Evolutionary conservation across 2,329 filamentous ascomycete genomes (phyloP).

Genomic region (Exserohilum turcica): DNA sequence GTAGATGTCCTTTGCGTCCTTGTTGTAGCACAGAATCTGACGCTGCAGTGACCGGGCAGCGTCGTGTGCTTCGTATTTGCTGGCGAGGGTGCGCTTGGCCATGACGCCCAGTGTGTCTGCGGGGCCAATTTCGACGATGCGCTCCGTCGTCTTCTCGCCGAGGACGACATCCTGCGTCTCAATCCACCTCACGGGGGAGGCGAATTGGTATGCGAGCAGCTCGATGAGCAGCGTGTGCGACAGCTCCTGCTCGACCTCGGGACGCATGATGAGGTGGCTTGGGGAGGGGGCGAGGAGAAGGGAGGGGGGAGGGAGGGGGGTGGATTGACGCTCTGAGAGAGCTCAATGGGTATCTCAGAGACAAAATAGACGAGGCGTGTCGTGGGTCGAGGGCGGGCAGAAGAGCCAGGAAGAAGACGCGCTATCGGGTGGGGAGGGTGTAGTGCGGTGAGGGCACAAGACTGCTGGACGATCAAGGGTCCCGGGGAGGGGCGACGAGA

Average conservation of each 20-base stretch:
- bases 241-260: conserved; percentile 99
- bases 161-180: conserved; percentile 99
- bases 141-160: conserved; percentile 91
- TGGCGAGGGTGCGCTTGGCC: conserved; percentile 92
- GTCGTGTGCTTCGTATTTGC: conserved; percentile 98
- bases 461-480: conserved; percentile 11
- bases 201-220: conserved; percentile 98
- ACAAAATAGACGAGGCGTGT: conserved; percentile 28
- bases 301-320: conserved; percentile 9
- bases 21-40: conserved; percentile 99
- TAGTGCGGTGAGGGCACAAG: conserved; percentile 17
- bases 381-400: conserved; percentile 22
- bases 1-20: conserved; percentile 99
- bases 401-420: conserved; percentile 23
- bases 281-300: conserved; percentile 13
- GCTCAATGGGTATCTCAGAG: conserved; percentile 36
- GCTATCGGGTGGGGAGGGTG: conserved; percentile 18
- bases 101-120: conserved; percentile 96
- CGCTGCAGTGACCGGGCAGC: conserved; percentile 94
- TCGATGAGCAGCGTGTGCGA: conserved; percentile 97
- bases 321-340: conserved; percentile 29
- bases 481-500: conserved; percentile 20
- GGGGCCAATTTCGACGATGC: conserved; percentile 96
- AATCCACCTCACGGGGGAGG: conserved; percentile 98
- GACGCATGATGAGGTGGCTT: conserved; percentile 71